Percentiles rank a stretch among this genome's conserved stretches.
These are phyloP conservation scores for Phanerochaete sordida DNA, from an alignment of 768 basidiomycete genomes.

Conservation along the genomic window DNA sequence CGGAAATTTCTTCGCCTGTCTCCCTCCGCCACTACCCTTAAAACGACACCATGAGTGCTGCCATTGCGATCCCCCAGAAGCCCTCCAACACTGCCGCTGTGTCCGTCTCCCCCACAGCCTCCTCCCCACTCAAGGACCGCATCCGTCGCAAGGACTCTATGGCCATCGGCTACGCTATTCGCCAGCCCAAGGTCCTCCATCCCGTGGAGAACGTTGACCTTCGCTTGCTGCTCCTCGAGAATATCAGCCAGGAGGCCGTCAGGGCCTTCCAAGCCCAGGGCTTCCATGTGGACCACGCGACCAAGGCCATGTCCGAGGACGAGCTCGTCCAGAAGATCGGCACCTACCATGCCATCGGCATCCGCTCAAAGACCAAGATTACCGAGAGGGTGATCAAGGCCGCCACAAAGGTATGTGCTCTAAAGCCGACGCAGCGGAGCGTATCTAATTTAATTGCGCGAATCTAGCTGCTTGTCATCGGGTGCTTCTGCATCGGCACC, in stretches of 20 bases:
- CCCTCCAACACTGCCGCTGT: conserved; percentile 37
- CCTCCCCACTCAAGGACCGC: conserved; percentile 29
- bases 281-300: conserved; percentile 87
- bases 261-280: conserved; percentile 74
- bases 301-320: conserved; percentile 86
- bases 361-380: conserved; percentile 97
- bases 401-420: conserved; percentile 65
- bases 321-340: conserved; percentile 85
- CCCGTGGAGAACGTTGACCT: conserved; percentile 81
- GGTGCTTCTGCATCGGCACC: conserved; percentile 99
- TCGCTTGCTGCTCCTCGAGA: conserved; percentile 85
- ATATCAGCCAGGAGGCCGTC: conserved; percentile 91
- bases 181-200: conserved; percentile 70
- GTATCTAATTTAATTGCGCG: neutral
- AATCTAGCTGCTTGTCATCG: conserved; percentile 86
- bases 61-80: conserved; percentile 42
- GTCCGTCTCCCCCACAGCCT: conserved; percentile 49
- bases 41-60: conserved; percentile 38
- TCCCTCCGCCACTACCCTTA: neutral
- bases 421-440: neutral
- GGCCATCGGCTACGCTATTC: conserved; percentile 26
- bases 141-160: conserved; percentile 18
- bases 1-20: neutral
- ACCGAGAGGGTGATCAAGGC: conserved; percentile 86
- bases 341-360: conserved; percentile 91